These are phyloP conservation scores for Microascus cirrosus DNA, from an alignment of 2,329 filamentous ascomycete genomes.

Conservation along the genomic window DNA sequence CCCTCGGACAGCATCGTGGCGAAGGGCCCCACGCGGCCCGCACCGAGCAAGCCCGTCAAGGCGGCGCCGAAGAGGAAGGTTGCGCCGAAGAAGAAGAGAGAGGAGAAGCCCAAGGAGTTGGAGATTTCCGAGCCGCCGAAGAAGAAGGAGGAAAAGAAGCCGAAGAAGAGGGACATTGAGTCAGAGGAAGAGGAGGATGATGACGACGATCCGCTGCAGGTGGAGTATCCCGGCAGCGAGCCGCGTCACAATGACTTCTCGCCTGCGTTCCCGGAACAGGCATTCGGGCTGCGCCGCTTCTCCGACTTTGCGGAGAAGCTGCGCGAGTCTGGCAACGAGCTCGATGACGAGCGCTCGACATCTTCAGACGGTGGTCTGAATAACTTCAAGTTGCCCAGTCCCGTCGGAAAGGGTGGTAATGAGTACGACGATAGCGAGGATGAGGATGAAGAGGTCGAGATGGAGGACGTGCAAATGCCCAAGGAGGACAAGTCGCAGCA, in stretches of 20 bases:
- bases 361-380: slow-evolving; percentile 17
- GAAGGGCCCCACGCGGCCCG: slow-evolving; percentile 1
- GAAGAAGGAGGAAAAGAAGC: slow-evolving; percentile 28
- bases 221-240: slow-evolving; percentile 48
- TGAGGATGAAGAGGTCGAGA: slow-evolving; percentile 19
- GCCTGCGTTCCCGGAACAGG: slow-evolving; percentile 30
- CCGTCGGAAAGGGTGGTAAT: slow-evolving; percentile 22
- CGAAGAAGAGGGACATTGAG: slow-evolving; percentile 29
- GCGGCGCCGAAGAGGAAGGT: slow-evolving; percentile 12
- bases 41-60: neutral
- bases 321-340: slow-evolving; percentile 32
- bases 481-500: neutral
- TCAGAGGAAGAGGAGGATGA: slow-evolving; percentile 42
- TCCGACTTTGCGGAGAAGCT: slow-evolving; percentile 37
- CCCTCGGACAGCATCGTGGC: slow-evolving; percentile 11
- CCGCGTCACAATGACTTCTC: slow-evolving; percentile 29
- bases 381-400: slow-evolving; percentile 41
- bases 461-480: slow-evolving; percentile 9
- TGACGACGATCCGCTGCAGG: slow-evolving; percentile 43
- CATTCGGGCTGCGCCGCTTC: slow-evolving; percentile 30
- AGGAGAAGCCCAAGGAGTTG: slow-evolving; percentile 40
- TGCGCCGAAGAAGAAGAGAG: slow-evolving; percentile 16
- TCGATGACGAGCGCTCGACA: slow-evolving; percentile 29
- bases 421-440: slow-evolving; percentile 14
- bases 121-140: slow-evolving; percentile 46